Conservation (phyloP, 2,329 filamentous ascomycete species). For the Lecanosticta acicola region DNA sequence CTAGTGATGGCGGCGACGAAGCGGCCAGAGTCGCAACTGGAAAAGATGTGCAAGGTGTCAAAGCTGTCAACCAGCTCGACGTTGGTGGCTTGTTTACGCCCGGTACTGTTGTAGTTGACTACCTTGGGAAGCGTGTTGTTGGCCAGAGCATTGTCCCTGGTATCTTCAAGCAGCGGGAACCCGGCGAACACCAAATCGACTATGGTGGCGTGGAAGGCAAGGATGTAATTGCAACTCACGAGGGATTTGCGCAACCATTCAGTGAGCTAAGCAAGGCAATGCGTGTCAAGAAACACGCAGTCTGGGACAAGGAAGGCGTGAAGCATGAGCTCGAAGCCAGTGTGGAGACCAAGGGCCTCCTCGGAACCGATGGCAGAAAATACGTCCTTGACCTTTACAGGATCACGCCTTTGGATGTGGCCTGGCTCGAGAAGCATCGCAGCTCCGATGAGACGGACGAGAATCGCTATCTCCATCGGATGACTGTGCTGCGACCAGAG, state of each 20-base stretch:
- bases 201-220: constrained; percentile 98
- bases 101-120: constrained; percentile 93
- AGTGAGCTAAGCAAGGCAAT: constrained; percentile 85
- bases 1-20: constrained; percentile 92
- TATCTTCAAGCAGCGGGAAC: constrained; percentile 97
- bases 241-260: constrained; percentile 77
- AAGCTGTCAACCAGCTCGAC: constrained; percentile 93
- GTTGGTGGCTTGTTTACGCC: constrained; percentile 92
- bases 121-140: constrained; percentile 92
- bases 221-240: constrained; percentile 85
- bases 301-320: constrained; percentile 95
- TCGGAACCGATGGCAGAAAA: constrained; percentile 92
- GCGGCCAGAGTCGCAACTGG: constrained; percentile 91
- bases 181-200: constrained; percentile 96
- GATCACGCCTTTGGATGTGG: constrained; percentile 83
- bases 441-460: constrained; percentile 46
- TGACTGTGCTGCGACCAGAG: constrained; percentile 89
- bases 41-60: constrained; percentile 92
- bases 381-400: constrained; percentile 97
- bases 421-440: constrained; percentile 78
- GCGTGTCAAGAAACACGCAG: constrained; percentile 86
- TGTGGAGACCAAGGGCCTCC: constrained; percentile 95
- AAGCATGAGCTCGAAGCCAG: constrained; percentile 89
- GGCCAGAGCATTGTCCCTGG: constrained; percentile 97
- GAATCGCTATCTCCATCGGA: constrained; percentile 78